Base-by-base conservation (phyloP, 495 filamentous ascomycete species). In the Penicillium coprophilum region DNA sequence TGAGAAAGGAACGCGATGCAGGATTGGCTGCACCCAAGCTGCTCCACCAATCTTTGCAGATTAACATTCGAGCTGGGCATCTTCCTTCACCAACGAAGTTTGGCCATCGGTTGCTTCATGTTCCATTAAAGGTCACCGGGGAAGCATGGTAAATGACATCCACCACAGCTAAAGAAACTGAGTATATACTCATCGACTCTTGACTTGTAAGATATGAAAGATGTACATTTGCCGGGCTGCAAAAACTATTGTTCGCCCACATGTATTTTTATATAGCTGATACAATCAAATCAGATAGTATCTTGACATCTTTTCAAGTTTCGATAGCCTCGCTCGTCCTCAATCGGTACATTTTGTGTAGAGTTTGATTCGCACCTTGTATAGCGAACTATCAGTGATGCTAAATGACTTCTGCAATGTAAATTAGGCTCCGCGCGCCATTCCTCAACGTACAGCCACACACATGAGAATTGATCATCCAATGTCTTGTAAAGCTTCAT, bases 31-130 rank as follows among this genome's bases (percentile, higher is more conserved):
- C 72, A 51, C 84, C 84, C 6, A 72, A 68, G 47, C 62, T 86
- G 55, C 56, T 87, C 21, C 77, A 85, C 60, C 78, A 77, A 63
- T 70, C 80, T 6, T 60, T 87, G 66, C 84, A 87, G 67, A 46
- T 85, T 4, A 87, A 87, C 58, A 79, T 86, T 44, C 68, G 83
- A 3, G 83, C 65, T 10, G 84, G 83, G 0, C 46, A 63, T 50
- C 55, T 86, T 55, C 82, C 82, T 4, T 20, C 8, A 15, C 36
- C 50, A 12, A 71, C 65, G 19, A 65, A 63, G 28, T 57, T 48
- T 1, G 71, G 72, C 0, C 60, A 71, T 46, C 45, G 75, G 31
- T 60, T 82, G 51, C 47, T 82, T 56, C 69, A 68, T 51, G 36
- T 82, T 17, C 79, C 80, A 1, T 44, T 82, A 28, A 80, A 76